Evolutionary conservation across 441 rosid species (phyloP).

Genomic region (Melastoma candidum): DNA sequence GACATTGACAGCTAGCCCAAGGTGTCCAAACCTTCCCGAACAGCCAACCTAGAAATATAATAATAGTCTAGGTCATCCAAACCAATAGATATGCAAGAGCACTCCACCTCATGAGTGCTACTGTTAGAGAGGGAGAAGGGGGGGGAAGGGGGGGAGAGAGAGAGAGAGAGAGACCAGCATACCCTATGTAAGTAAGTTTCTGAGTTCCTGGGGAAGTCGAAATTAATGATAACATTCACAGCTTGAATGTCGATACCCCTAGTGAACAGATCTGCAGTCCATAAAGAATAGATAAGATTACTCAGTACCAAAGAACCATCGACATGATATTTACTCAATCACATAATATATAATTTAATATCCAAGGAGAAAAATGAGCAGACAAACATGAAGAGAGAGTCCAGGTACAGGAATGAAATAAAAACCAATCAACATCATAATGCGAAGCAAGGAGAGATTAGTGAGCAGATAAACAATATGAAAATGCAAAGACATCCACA

Average conservation of each 20-base stretch:
- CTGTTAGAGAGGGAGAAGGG: too few species aligned
- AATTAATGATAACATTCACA: conserved; percentile 93
- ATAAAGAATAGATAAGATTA: conserved; percentile 1
- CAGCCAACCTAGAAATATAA: conserved; percentile 70
- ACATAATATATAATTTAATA: too few species aligned
- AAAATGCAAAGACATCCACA: too few species aligned
- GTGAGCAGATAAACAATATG: too few species aligned
- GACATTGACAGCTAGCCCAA: conserved; percentile 91
- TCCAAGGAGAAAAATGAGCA: too few species aligned
- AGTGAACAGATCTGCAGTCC: conserved; percentile 71
- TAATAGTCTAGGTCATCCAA: not conserved
- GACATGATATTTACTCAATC: too few species aligned
- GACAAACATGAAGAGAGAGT: too few species aligned
- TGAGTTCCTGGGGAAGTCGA: conserved; percentile 68
- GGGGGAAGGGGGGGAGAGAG: too few species aligned
- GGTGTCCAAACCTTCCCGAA: conserved; percentile 25
- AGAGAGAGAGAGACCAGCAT: conserved; percentile 3
- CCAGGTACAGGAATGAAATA: too few species aligned
- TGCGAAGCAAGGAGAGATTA: too few species aligned
- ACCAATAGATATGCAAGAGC: not conserved
- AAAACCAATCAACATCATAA: too few species aligned
- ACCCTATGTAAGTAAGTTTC: conserved; percentile 55
- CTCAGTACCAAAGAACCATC: not conserved
- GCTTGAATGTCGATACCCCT: conserved; percentile 99
- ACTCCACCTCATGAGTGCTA: too few species aligned